Evolutionary conservation across 208 protist genomes (phyloP).

Genomic region (Leishmania martiniquensis): DNA sequence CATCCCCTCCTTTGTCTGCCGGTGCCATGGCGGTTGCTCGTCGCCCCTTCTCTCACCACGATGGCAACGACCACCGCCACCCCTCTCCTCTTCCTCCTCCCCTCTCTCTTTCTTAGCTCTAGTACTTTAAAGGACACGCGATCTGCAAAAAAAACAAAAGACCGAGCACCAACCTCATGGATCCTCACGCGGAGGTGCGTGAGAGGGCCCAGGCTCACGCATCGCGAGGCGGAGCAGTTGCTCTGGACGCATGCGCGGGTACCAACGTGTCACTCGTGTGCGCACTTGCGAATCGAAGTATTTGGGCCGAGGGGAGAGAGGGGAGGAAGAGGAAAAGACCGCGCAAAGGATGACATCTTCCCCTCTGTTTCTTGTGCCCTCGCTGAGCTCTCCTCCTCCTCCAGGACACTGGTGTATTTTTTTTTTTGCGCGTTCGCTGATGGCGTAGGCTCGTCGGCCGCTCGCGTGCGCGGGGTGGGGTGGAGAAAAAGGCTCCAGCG

Average conservation of each 20-base stretch:
- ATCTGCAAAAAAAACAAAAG: not conserved
- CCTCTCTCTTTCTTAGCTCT: conserved; percentile 9
- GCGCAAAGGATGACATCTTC: not conserved
- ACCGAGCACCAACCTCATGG: not conserved
- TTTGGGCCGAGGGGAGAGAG: not conserved
- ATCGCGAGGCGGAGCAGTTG: not conserved
- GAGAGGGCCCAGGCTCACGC: not conserved
- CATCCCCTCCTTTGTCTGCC: not conserved
- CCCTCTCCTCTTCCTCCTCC: conserved; percentile 9
- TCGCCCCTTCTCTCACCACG: too few relatives aligned
- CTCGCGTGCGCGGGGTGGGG: too few relatives aligned
- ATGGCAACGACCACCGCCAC: not conserved
- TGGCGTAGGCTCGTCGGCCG: not conserved
- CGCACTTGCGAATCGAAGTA: not conserved
- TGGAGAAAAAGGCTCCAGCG: not conserved
- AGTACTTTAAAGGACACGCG: not conserved
- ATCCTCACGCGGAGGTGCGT: not conserved
- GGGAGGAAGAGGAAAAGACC: not conserved
- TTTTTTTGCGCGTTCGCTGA: not conserved
- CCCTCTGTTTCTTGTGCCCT: not conserved
- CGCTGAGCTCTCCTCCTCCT: not conserved
- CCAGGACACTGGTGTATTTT: not conserved
- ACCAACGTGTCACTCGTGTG: not conserved
- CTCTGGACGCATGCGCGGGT: not conserved
- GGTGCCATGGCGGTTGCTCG: not conserved